Conservation (phyloP, 495 filamentous ascomycete species). For the Penicillium nucicola region DNA sequence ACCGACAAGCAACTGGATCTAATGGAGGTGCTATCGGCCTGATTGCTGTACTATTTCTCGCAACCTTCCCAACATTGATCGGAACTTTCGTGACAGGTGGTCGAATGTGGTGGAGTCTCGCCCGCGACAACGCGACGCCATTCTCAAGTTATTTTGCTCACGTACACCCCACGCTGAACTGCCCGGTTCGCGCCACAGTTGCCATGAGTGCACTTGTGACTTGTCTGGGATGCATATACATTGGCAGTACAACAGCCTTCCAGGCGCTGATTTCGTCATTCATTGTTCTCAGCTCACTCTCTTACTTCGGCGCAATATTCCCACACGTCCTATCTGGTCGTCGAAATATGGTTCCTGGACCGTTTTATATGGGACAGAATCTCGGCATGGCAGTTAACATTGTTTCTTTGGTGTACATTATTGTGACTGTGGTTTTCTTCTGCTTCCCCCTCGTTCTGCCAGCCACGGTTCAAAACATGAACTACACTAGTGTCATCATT, state of each 20-base stretch:
- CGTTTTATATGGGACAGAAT: conserved; percentile 63
- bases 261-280: conserved; percentile 69
- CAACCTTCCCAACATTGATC: conserved; percentile 55
- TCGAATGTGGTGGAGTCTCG: conserved; percentile 73
- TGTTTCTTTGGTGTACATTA: conserved; percentile 57
- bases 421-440: conserved; percentile 65
- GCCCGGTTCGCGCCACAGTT: conserved; percentile 58
- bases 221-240: conserved; percentile 64
- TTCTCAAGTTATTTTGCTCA: conserved; percentile 32
- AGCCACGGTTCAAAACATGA: conserved; percentile 57
- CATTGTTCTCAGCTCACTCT: conserved; percentile 68
- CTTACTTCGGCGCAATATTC: conserved; percentile 68
- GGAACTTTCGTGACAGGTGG: conserved; percentile 67
- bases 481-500: conserved; percentile 63
- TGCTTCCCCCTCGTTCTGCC: conserved; percentile 64
- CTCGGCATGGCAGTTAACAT: conserved; percentile 55
- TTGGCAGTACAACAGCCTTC: conserved; percentile 69
- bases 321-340: conserved; percentile 63
- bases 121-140: conserved; percentile 59
- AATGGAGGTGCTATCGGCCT: conserved; percentile 58
- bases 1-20: conserved; percentile 66
- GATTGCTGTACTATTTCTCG: conserved; percentile 50
- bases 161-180: conserved; percentile 42
- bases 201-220: conserved; percentile 59
- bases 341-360: conserved; percentile 60